These are phyloP conservation scores for Jaapia argillacea DNA, from an alignment of 768 basidiomycete species.

Conservation along the genomic window DNA sequence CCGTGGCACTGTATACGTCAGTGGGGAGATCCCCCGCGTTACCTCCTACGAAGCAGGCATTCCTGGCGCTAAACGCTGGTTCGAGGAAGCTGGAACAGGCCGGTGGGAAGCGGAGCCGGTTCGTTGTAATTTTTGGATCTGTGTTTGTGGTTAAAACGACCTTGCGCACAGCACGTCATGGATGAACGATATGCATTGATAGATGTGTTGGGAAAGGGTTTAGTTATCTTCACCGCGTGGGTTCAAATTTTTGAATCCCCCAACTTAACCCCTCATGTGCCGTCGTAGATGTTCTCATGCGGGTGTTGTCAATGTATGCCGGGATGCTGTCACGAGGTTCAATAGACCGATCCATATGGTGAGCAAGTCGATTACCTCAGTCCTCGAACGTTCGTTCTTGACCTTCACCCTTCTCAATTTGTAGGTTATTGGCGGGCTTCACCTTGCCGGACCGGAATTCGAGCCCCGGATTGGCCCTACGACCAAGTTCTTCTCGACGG, in stretches of 20 bases:
- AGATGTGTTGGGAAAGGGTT: conserved; percentile 73
- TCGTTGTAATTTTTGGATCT: neutral
- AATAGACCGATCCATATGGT: conserved; percentile 72
- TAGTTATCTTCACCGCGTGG: conserved; percentile 78
- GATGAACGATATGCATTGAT: conserved; percentile 75
- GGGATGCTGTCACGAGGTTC: conserved; percentile 54
- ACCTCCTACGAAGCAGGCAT: conserved; percentile 63
- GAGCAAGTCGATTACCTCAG: conserved; percentile 4
- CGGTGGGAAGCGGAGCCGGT: conserved; percentile 28
- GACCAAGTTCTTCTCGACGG: conserved; percentile 55
- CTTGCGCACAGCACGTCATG: conserved; percentile 74
- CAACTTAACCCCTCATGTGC: neutral
- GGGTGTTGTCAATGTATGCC: conserved; percentile 77
- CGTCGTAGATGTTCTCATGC: conserved; percentile 56
- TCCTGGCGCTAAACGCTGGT: conserved; percentile 58
- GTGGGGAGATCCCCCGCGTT: conserved; percentile 70
- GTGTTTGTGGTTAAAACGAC: neutral
- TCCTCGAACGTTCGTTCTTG: neutral
- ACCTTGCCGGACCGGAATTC: conserved; percentile 68
- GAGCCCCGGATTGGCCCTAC: conserved; percentile 56
- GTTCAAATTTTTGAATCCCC: conserved; percentile 17
- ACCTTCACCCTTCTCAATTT: neutral
- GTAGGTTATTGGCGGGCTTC: conserved; percentile 73
- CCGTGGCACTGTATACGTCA: conserved; percentile 57
- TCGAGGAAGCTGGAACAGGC: conserved; percentile 19